phyloP scores from a whole-genome alignment of 2,329 filamentous ascomycete species.

The Diplocarpon rosae region DNA sequence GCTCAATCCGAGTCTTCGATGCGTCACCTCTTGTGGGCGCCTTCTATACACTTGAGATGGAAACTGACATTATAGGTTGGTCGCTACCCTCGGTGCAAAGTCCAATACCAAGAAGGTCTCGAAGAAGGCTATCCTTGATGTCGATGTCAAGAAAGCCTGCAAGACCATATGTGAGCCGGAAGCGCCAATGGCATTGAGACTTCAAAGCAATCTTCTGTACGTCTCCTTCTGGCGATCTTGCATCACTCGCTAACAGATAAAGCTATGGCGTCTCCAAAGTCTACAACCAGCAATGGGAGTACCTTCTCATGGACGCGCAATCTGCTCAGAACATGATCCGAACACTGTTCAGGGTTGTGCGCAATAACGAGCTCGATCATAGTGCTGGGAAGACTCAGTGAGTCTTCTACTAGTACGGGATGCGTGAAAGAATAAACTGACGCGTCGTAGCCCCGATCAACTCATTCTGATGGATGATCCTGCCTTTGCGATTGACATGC shows the following conservation, averaged over 20 bases:
- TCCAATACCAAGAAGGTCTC: slow-evolving; percentile 63
- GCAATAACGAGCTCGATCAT: slow-evolving; percentile 52
- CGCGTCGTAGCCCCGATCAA: slow-evolving; percentile 51
- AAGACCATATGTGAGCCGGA: slow-evolving; percentile 77
- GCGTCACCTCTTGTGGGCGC: not conserved
- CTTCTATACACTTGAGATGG: not conserved
- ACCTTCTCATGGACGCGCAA: slow-evolving; percentile 72
- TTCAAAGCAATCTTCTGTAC: slow-evolving; percentile 79
- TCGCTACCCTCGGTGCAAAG: slow-evolving; percentile 74
- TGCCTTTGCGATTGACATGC: slow-evolving; percentile 58
- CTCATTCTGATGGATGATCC: slow-evolving; percentile 76
- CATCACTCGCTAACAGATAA: slow-evolving; percentile 11
- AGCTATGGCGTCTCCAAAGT: slow-evolving; percentile 75
- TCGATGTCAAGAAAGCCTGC: slow-evolving; percentile 79
- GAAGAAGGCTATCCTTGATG: slow-evolving; percentile 76
- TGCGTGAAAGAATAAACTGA: slow-evolving; percentile 1
- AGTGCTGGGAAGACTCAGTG: slow-evolving; percentile 64
- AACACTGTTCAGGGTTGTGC: slow-evolving; percentile 48
- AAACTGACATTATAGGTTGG: slow-evolving; percentile 50
- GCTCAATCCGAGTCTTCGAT: not conserved
- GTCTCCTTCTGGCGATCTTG: slow-evolving; percentile 15
- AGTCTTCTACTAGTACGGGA: slow-evolving; percentile 19
- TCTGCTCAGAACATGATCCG: slow-evolving; percentile 64
- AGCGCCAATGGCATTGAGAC: slow-evolving; percentile 76
- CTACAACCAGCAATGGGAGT: slow-evolving; percentile 76